Conservation (phyloP, 208 protist species). For the Blastocrithidia nonstop region DNA sequence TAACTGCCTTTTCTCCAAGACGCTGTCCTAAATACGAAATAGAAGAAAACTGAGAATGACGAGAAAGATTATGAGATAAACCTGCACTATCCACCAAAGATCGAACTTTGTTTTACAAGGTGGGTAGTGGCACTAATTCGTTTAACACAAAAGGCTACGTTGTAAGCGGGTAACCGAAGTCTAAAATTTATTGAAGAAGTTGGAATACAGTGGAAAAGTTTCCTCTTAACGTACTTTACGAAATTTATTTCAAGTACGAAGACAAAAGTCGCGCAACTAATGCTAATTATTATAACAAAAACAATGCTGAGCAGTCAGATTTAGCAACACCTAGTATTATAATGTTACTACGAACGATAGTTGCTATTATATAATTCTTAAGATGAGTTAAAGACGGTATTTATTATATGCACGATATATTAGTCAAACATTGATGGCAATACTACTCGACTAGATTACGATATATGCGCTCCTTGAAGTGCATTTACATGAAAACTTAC, state of each 20-base stretch:
- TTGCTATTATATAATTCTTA: conserved; percentile 44
- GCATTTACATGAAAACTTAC: conserved; percentile 82
- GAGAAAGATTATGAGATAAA: no score
- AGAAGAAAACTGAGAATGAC: conserved; percentile 1
- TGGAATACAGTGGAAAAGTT: conserved; percentile 87
- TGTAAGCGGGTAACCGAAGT: conserved; percentile 85
- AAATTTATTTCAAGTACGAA: conserved; percentile 61
- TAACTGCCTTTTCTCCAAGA: no score
- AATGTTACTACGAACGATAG: conserved; percentile 54
- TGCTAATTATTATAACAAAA: conserved; percentile 62
- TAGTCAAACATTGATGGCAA: conserved; percentile 44
- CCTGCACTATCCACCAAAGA: conserved; percentile 61
- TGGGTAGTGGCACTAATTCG: conserved; percentile 74
- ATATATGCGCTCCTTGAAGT: conserved; percentile 59
- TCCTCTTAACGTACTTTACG: conserved; percentile 64
- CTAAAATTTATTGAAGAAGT: conserved; percentile 83
- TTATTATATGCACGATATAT: conserved; percentile 12
- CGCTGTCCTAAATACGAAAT: neutral
- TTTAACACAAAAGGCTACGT: conserved; percentile 72
- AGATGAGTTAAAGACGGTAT: conserved; percentile 36
- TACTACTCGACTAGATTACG: conserved; percentile 52
- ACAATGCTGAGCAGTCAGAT: conserved; percentile 52
- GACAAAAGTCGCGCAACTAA: conserved; percentile 46
- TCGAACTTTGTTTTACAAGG: conserved; percentile 68
- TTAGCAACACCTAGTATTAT: conserved; percentile 47